phyloP scores from a whole-genome alignment of 2,329 filamentous ascomycete genomes.

The Arthrocladium fulminans region DNA sequence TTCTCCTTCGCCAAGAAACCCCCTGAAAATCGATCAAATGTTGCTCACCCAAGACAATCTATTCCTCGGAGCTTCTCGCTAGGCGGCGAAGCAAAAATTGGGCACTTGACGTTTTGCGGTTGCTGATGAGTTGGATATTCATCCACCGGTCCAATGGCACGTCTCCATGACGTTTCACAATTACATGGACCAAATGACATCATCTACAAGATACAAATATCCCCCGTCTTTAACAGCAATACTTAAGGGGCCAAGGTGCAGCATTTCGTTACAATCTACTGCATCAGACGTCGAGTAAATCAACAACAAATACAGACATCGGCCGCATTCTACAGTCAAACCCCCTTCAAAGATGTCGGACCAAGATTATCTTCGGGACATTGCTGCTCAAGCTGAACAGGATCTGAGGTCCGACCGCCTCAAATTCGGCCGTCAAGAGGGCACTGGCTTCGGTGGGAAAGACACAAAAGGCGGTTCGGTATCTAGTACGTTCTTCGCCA shows the following conservation, averaged over 20 bases:
- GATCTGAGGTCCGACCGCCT: constrained; percentile 34
- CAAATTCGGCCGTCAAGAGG: constrained; percentile 27
- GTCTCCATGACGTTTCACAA: constrained; percentile 3
- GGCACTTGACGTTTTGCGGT: too few species aligned
- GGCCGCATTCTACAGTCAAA: too few species aligned
- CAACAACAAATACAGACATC: too few species aligned
- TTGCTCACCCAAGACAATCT: too few species aligned
- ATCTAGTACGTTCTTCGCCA: constrained; percentile 27
- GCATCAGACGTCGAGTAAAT: too few species aligned
- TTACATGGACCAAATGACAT: not conserved
- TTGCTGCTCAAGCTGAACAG: constrained; percentile 29
- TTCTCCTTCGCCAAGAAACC: too few species aligned
- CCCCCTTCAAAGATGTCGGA: constrained; percentile 20
- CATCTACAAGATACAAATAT: constrained; percentile 1
- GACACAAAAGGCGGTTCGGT: constrained; percentile 27
- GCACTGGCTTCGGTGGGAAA: constrained; percentile 24
- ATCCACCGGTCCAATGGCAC: not conserved
- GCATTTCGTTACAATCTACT: too few species aligned
- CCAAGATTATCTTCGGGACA: constrained; percentile 18
- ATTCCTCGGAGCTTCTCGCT: too few species aligned
- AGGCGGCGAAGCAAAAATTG: too few species aligned
- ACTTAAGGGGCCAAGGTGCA: not conserved
- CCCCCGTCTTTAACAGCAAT: too few species aligned
- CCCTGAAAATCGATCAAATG: too few species aligned
- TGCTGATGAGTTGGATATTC: not conserved